phyloP scores from a whole-genome alignment of 176 grass and related monocot genomes.

The Cenchrus americanus region DNA sequence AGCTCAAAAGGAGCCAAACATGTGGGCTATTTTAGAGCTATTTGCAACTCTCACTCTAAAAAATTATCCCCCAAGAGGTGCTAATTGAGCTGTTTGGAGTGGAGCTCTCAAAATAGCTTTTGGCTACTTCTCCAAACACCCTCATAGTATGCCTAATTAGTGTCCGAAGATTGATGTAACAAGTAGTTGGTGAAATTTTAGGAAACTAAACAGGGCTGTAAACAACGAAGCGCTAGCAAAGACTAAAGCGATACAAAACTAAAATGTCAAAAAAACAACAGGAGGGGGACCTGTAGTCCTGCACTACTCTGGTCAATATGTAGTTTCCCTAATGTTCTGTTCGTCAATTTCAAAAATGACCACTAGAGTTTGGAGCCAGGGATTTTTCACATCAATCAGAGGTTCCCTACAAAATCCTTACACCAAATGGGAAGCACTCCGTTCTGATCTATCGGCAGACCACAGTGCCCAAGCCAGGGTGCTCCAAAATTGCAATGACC shows the following conservation, averaged over 20 bases:
- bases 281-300: background rate
- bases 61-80: too few species aligned
- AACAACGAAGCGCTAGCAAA: background rate
- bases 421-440: constrained; percentile 3
- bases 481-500: constrained; percentile 45
- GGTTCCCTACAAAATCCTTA: background rate
- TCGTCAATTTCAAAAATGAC: background rate
- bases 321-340: constrained; percentile 24
- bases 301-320: constrained; percentile 33
- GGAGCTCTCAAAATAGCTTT: too few species aligned
- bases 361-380: constrained; percentile 1
- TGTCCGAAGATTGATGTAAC: too few species aligned
- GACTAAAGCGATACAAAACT: background rate
- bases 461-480: constrained; percentile 28
- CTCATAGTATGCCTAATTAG: too few species aligned
- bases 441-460: constrained; percentile 17
- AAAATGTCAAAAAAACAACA: background rate
- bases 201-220: too few species aligned
- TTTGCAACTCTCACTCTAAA: too few species aligned
- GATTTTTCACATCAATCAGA: background rate
- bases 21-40: too few species aligned
- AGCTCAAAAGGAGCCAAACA: too few species aligned
- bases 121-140: too few species aligned
- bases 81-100: too few species aligned
- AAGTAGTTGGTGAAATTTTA: too few species aligned